phyloP scores from a whole-genome alignment of 352 stramenopile genomes.

The Phytophthora syringae region DNA sequence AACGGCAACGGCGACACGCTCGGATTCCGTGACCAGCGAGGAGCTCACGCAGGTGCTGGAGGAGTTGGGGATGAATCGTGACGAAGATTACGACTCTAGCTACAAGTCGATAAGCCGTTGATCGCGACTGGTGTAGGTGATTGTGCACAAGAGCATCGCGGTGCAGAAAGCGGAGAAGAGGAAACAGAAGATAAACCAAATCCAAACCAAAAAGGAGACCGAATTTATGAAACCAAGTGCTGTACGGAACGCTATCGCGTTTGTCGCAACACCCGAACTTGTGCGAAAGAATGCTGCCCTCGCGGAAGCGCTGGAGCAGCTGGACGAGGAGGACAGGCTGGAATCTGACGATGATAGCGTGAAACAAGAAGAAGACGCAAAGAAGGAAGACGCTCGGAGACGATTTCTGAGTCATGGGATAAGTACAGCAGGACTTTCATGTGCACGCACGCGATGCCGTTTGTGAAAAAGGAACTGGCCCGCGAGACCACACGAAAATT shows the following conservation, averaged over 20 bases:
- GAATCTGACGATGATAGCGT: not conserved
- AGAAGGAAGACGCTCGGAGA: no score
- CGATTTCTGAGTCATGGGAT: not conserved
- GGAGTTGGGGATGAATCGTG: no score
- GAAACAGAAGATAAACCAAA: no score
- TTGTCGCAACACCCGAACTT: not conserved
- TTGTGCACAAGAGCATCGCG: no score
- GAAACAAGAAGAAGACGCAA: no score
- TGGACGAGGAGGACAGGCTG: conserved; percentile 1
- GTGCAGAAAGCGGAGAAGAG: no score
- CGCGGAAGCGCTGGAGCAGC: not conserved
- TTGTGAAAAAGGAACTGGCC: not conserved
- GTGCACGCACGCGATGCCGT: conserved; percentile 6
- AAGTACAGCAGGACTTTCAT: conserved; percentile 10
- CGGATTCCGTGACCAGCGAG: not conserved
- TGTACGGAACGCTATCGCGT: not conserved
- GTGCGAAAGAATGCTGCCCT: not conserved
- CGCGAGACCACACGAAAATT: no score
- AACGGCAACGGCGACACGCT: not conserved
- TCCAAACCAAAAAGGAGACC: not conserved
- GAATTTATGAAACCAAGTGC: not conserved
- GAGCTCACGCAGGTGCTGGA: not conserved
- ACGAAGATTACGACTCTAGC: no score
- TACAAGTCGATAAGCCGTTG: no score
- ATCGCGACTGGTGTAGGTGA: no score